These are phyloP conservation scores for Acer yangbiense DNA, from an alignment of 345 rosid genomes.

Conservation along the genomic window DNA sequence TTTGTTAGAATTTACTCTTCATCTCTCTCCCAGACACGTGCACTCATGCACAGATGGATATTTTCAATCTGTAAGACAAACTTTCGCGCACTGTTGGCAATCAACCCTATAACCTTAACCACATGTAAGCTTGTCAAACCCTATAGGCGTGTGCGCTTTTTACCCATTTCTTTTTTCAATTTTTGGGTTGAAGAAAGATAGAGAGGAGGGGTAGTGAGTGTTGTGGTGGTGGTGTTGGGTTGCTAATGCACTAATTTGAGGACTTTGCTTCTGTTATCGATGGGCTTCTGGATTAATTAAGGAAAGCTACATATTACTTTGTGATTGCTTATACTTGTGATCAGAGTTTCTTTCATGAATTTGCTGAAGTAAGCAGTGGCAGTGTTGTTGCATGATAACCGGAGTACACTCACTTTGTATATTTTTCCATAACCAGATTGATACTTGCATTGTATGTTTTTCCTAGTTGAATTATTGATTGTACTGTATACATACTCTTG, in stretches of 20 bases:
- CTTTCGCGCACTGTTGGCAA: background rate
- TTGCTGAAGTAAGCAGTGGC: background rate
- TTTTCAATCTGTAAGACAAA: no score
- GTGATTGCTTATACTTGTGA: background rate
- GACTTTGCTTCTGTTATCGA: background rate
- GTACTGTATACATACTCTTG: no score
- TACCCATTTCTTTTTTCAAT: background rate
- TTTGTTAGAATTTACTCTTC: background rate
- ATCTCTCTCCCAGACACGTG: background rate
- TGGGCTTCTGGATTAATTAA: background rate
- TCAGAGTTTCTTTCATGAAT: background rate
- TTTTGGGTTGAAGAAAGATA: background rate
- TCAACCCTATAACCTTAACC: background rate
- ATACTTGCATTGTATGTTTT: background rate
- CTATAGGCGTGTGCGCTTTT: background rate
- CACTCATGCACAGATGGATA: no score
- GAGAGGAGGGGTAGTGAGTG: background rate
- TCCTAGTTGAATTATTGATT: background rate
- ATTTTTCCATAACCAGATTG: background rate
- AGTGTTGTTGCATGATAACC: no score
- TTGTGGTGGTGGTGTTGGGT: background rate
- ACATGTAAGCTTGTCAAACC: background rate
- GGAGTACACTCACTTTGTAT: background rate
- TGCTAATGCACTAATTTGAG: background rate
- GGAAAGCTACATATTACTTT: background rate